Evolutionary conservation across 202 grass and related monocot genomes (phyloP), one percentile per base, ranked within the genome.

Genomic region (Zoysia matrella): DNA sequence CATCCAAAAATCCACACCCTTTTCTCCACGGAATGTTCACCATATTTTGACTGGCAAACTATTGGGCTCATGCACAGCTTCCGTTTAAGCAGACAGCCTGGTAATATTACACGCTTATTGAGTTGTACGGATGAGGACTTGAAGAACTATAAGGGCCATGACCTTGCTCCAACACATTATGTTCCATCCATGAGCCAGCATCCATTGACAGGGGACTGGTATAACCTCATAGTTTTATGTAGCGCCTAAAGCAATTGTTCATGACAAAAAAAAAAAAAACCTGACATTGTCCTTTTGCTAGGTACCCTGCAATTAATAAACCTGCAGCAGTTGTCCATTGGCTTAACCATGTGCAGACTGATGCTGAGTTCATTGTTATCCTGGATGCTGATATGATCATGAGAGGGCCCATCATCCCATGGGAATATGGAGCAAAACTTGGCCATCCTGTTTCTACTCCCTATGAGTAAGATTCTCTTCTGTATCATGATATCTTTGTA

Each of bases 1-100:
- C 65, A 79, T 43, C 90, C 90, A 77, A 98, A 95, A 89, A 95
- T 92, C 80, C 92, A 98, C 80, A 98, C 95, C 40, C 85, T 98
- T 80, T 98, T 98, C 72, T 98, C 95, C n/a, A 98, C 95, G 1
- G 95, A 98, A 86, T 98, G 95, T 81, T 93, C 92, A 57, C 73
- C 82, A 51, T 98, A 98, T 88, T 98, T 98, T 85, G 95, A 98
- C 88, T 98, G 95, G 95, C 92, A 98, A 88, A 98, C 95, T 65
- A 90, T 98, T 82, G 95, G 90, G 55, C 84, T 95, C 70, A 90
- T 98, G 87, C 83, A 93, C 80, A 95, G 90, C 63, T 93, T 95
- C 92, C 89, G 18, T 78, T 85, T 90, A 86, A 98, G 92, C 18
- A 63, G 95, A 16, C 90, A 98, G 72, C 90, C 92, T 83, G 95